These are phyloP conservation scores for Lablab purpureus DNA, from an alignment of 306 rosid species.

Conservation along the genomic window DNA sequence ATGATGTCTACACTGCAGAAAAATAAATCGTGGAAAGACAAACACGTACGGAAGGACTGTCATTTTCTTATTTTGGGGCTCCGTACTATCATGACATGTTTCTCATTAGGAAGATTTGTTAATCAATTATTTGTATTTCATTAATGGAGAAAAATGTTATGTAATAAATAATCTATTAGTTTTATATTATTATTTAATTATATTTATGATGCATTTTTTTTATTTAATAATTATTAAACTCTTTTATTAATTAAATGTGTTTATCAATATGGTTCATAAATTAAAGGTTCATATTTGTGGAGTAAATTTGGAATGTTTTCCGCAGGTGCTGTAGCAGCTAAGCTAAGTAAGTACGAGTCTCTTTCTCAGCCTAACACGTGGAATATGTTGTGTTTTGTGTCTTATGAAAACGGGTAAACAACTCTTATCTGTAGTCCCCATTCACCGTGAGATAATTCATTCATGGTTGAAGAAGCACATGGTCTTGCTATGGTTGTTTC, in stretches of 20 bases:
- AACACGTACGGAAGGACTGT: conserved; percentile 30
- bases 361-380: background rate
- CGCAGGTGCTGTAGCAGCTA: background rate
- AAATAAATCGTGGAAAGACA: background rate
- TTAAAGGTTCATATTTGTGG: no score
- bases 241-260: no score
- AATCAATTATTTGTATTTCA: no score
- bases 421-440: background rate
- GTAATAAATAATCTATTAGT: no score
- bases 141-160: no score
- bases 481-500: no score
- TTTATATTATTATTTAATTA: no score
- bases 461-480: conserved; percentile 28
- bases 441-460: conserved; percentile 13
- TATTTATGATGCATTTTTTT: no score
- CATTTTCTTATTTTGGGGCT: background rate
- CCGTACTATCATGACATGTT: background rate
- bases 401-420: background rate
- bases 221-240: no score
- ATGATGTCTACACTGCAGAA: background rate
- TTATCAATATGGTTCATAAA: no score
- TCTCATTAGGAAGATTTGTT: no score
- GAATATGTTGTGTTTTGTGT: background rate
- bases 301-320: background rate
- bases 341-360: background rate